phyloP scores from a whole-genome alignment of 1,284 basidiomycete genomes.

The Fomes fomentarius region DNA sequence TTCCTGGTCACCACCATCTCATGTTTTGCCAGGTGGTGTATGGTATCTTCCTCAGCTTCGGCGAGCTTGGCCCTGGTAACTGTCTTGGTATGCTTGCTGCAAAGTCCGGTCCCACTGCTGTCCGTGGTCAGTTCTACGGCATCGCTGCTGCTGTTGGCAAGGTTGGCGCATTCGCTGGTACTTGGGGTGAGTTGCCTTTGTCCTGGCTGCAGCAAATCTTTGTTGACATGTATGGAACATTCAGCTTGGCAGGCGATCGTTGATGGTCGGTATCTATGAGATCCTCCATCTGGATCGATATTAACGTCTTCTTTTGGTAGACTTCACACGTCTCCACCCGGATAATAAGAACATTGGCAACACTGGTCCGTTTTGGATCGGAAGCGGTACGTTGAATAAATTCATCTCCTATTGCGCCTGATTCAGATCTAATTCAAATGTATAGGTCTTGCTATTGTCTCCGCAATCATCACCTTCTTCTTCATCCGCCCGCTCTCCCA shows the following conservation, averaged over 20 bases:
- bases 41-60: slow-evolving; percentile 88
- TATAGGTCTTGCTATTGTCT: slow-evolving; percentile 72
- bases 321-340: slow-evolving; percentile 56
- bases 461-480: slow-evolving; percentile 74
- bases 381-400: slow-evolving; percentile 49
- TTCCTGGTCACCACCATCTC: too few species aligned
- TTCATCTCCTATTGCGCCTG: too few species aligned
- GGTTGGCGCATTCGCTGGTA: slow-evolving; percentile 84
- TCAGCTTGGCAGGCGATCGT: slow-evolving; percentile 56
- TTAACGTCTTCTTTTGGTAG: slow-evolving; percentile 33
- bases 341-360: slow-evolving; percentile 51
- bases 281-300: background rate
- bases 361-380: slow-evolving; percentile 85
- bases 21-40: slow-evolving; percentile 61
- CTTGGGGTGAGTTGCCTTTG: slow-evolving; percentile 55
- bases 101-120: slow-evolving; percentile 83
- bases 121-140: slow-evolving; percentile 88
- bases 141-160: slow-evolving; percentile 91
- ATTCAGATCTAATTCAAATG: background rate
- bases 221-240: background rate
- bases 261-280: slow-evolving; percentile 1
- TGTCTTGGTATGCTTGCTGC: slow-evolving; percentile 80
- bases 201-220: background rate
- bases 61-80: slow-evolving; percentile 82
- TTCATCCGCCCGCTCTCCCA: slow-evolving; percentile 77